Evolutionary conservation across 106 monocot species (phyloP).

Genomic region (Dendrobium chrysotoxum): DNA sequence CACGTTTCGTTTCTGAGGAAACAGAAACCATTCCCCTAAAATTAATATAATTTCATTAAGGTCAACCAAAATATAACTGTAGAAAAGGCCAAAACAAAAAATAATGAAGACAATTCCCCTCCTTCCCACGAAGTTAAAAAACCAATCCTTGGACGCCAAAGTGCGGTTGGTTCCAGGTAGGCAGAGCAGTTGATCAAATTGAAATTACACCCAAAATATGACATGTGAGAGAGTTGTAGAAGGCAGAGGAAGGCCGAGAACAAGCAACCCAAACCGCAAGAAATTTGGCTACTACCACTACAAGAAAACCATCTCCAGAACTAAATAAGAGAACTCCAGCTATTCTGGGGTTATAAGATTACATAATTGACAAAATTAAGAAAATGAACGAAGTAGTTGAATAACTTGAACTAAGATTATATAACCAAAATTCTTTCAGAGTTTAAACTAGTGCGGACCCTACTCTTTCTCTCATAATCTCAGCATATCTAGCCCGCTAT

Average conservation of each 20-base stretch:
- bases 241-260: too few relatives aligned
- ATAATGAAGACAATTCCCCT: not conserved
- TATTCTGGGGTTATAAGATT: too few relatives aligned
- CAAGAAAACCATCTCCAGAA: not conserved
- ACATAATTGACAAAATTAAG: too few relatives aligned
- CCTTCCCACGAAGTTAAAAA: not conserved
- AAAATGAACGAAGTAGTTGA: not conserved
- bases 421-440: not conserved
- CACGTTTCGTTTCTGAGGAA: not conserved
- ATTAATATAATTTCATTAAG: not conserved
- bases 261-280: too few relatives aligned
- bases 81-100: too few relatives aligned
- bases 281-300: too few relatives aligned
- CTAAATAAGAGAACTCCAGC: too few relatives aligned
- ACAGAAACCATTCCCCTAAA: not conserved
- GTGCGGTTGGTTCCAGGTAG: constrained; percentile 18
- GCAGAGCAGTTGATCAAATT: constrained; percentile 27
- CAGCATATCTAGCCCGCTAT: not conserved
- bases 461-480: not conserved
- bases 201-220: not conserved
- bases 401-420: not conserved
- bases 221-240: too few relatives aligned
- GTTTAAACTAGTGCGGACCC: not conserved
- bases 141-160: too few relatives aligned
- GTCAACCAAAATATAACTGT: not conserved